Percentiles rank a stretch among this genome's conserved stretches.
Evolutionary conservation across 2,329 filamentous ascomycete genomes (phyloP).

Genomic region (Aspergillus sp.): DNA sequence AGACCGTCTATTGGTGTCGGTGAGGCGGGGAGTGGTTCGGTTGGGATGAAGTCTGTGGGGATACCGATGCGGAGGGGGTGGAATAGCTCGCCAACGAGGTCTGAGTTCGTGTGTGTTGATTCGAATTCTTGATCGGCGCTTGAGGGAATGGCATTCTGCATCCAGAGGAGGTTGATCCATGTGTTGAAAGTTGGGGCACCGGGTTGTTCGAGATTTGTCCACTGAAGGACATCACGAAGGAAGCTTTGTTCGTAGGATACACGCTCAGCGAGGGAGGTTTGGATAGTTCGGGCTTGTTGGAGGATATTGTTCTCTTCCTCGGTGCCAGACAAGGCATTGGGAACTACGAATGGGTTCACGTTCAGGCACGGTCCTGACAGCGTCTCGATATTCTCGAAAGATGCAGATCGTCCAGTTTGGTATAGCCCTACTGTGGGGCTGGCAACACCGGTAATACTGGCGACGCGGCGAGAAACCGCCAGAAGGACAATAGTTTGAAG

Average conservation of each 20-base stretch:
- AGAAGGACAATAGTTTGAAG: conserved; percentile 36
- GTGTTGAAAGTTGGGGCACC: conserved; percentile 33
- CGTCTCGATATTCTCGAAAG: conserved; percentile 31
- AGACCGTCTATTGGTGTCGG: conserved; percentile 28
- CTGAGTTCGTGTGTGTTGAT: not conserved
- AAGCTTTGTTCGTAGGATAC: conserved; percentile 36
- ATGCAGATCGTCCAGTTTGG: conserved; percentile 37
- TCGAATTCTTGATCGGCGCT: not conserved
- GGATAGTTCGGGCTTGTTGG: conserved; percentile 24
- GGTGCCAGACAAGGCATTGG: conserved; percentile 10
- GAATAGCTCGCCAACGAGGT: conserved; percentile 18
- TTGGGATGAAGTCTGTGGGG: conserved; percentile 33
- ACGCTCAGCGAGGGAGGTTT: conserved; percentile 31
- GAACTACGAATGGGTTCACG: conserved; percentile 33
- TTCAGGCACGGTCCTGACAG: conserved; percentile 38
- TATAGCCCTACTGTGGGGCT: conserved; percentile 37
- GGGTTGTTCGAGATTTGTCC: conserved; percentile 17
- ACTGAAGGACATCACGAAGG: conserved; percentile 30
- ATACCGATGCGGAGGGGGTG: conserved; percentile 30
- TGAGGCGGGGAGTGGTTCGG: conserved; percentile 13
- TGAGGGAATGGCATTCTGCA: conserved; percentile 22
- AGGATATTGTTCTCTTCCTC: not conserved
- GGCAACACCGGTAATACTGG: conserved; percentile 22
- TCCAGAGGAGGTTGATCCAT: conserved; percentile 40
- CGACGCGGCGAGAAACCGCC: conserved; percentile 33